phyloP scores from a whole-genome alignment of 345 rosid genomes.

The Pistacia integerrima region DNA sequence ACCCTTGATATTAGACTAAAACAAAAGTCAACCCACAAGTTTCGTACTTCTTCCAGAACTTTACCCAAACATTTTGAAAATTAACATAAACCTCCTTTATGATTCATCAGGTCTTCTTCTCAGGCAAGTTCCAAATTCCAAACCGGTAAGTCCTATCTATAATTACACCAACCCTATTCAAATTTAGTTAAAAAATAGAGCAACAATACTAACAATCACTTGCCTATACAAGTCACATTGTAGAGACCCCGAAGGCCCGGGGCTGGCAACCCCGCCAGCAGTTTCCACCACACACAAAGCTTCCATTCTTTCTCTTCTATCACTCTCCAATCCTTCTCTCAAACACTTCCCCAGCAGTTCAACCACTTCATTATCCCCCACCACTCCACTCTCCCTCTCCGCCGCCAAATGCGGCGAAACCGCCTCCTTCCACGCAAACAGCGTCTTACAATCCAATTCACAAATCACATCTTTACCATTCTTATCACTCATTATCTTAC shows the following conservation, averaged over 20 bases:
- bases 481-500: constrained; percentile 21
- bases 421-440: constrained; percentile 86
- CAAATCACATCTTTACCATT: constrained; percentile 31
- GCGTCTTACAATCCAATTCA: constrained; percentile 64
- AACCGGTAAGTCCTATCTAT: background rate
- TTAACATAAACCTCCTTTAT: too few relatives aligned
- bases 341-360: constrained; percentile 48
- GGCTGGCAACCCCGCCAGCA: constrained; percentile 96
- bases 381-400: constrained; percentile 58
- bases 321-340: constrained; percentile 40
- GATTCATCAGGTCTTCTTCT: background rate
- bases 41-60: too few relatives aligned
- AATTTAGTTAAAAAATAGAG: background rate
- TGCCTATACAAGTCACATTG: constrained; percentile 93
- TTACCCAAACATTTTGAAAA: too few relatives aligned
- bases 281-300: constrained; percentile 79
- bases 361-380: constrained; percentile 53
- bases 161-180: background rate
- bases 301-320: constrained; percentile 24
- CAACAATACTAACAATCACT: background rate
- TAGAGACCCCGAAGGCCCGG: constrained; percentile 86
- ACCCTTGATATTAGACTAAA: too few relatives aligned
- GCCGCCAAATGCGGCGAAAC: constrained; percentile 91
- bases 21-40: too few relatives aligned
- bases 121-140: background rate